Evolutionary conservation across 257 asterid genomes (phyloP), one percentile per base, ranked within the genome.

Genomic region (Coffea eugenioides): DNA sequence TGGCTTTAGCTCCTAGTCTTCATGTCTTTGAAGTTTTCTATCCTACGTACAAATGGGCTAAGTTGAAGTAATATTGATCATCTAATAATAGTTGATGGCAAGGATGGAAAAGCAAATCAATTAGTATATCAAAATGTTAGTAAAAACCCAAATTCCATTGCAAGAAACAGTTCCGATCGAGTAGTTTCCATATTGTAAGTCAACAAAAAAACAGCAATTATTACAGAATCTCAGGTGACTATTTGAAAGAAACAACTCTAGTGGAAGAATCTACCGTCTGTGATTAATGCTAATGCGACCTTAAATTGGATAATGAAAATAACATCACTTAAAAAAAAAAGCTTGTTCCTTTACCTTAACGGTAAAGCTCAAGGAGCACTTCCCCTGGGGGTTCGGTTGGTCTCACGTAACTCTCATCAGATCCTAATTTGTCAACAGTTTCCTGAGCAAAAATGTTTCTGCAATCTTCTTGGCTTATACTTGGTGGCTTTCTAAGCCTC

Each of bases 401-500:
- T 65, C 73, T 48, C 45, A 36, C 27, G 73, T 80, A 61, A 62
- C 78, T 72, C 69, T 80, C 82, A 18, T 48, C 34, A 0, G 43
- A 13, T 8, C 45, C 45, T 34, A 52, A 34, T 36, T 67, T 69
- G 14, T 3, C 15, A n/a, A 39, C 51, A 18, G 49, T 23, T 34
- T 48, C 20, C 41, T 18, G 54, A 46, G 39, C n/a, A 18, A 61
- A 80, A 49, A 36, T 13, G 12, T 54, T 75, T 59, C 57, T 56
- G 23, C n/a, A 68, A 20, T 56, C 71, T 65, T 74, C 64, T 79
- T 82, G 80, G 78, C 86, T 80, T 80, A 64, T 77, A 73, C 69
- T 74, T 78, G 80, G 56, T 83, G 77, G 74, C 78, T 82, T 73
- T 75, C 84, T 59, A 77, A 71, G 84, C 83, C 90, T 89, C 82